Evolutionary conservation across 345 rosid species (phyloP), one percentile per base, ranked within the genome.

Genomic region (Moricandia moricandioides): DNA sequence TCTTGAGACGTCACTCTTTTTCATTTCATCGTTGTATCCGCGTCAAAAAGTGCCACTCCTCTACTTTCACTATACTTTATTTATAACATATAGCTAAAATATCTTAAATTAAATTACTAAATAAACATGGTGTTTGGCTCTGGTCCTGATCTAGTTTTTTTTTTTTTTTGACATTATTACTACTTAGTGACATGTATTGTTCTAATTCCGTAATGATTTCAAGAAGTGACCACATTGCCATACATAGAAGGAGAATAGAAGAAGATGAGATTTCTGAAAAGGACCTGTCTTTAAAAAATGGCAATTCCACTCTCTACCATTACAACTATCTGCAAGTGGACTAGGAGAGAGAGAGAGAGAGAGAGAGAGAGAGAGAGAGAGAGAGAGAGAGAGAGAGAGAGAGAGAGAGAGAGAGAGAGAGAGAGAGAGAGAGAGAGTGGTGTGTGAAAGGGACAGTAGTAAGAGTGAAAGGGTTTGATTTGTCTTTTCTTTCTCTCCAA

Each of bases 121-220:
- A 60, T 43, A 55, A 54, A 61, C 67, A 74, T 47, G 59, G 72
- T 45, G 21, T 74, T 34, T 10, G 34, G 65, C 56, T 14, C 62
- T 60, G 54, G 73, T 60, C 68, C 62, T 21, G 47, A 33, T 67
- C 68, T 34, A 47, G 62, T 34, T 57, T 67, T 35, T 59, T 21
- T 2, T 24, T 24, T 74, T 0, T 75, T 67, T 68, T 35, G 73
- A 47, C 34, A 52, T 68, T 61, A 27, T 68, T 27, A 60, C 56
- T 54, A 62, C 26, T 5, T 39, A 62, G 29, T 70, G 75, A 54
- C 70, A 62, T 62, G 49, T 56, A 76, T 49, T 40, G 58, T 69
- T 70, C 80, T 62, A 76, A 39, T 39, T 69, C n/a, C 7, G 69
- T 61, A 68, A 75, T 75, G 73, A 75, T 75, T 67, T 68, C 62